phyloP scores from a whole-genome alignment of 2,329 filamentous ascomycete species.

The Hortaea werneckii region DNA sequence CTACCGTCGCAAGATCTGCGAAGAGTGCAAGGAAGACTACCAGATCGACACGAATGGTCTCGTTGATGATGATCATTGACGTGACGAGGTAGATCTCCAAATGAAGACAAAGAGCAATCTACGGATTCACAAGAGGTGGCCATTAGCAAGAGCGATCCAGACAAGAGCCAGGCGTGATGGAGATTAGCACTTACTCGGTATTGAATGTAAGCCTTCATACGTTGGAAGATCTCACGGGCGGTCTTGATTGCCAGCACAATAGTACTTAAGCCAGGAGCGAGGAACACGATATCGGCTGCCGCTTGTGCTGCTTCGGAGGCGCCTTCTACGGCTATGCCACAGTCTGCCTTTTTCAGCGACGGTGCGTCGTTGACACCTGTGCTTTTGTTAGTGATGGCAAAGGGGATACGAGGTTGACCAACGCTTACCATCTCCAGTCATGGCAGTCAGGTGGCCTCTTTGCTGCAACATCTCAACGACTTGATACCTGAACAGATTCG shows the following conservation, averaged over 20 bases:
- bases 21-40: slow-evolving; percentile 73
- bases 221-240: slow-evolving; percentile 65
- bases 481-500: slow-evolving; percentile 39
- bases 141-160: background rate
- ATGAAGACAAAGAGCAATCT: slow-evolving; percentile 61
- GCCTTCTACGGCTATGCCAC: slow-evolving; percentile 64
- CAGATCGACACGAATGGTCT: slow-evolving; percentile 61
- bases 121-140: background rate
- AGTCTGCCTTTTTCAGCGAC: slow-evolving; percentile 64
- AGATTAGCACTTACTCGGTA: slow-evolving; percentile 41
- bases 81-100: slow-evolving; percentile 67
- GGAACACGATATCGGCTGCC: slow-evolving; percentile 64
- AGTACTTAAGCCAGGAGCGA: slow-evolving; percentile 60
- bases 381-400: slow-evolving; percentile 8
- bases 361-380: slow-evolving; percentile 60
- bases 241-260: slow-evolving; percentile 67
- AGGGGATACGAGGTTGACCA: background rate
- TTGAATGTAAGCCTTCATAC: slow-evolving; percentile 68
- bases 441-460: slow-evolving; percentile 61
- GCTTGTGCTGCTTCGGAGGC: slow-evolving; percentile 63
- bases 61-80: slow-evolving; percentile 71
- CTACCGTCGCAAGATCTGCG: slow-evolving; percentile 69
- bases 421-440: slow-evolving; percentile 57
- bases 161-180: too few relatives aligned
- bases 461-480: slow-evolving; percentile 68